These are phyloP conservation scores for Daucus carota DNA, from an alignment of 129 eudicot genomes.

Conservation along the genomic window DNA sequence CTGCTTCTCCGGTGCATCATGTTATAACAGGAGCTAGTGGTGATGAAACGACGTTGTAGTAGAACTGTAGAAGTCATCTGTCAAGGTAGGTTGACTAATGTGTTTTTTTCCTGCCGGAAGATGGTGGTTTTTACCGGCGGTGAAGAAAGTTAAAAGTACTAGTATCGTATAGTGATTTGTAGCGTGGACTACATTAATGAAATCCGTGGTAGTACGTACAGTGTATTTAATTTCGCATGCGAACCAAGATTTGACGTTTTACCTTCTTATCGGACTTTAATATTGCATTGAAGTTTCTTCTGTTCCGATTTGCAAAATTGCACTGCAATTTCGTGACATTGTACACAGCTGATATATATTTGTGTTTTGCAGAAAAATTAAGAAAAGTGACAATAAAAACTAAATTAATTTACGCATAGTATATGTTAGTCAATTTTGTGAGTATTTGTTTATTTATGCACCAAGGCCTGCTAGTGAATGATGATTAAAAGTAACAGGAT, in stretches of 20 bases:
- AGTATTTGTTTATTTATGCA: neutral
- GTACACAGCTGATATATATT: no score
- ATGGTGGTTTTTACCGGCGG: neutral
- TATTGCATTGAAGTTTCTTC: neutral
- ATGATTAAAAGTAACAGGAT: neutral
- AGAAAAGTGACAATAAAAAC: no score
- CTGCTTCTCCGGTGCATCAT: slow-evolving; percentile 40
- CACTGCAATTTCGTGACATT: neutral
- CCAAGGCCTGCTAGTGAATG: neutral
- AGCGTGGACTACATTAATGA: neutral
- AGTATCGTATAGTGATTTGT: neutral
- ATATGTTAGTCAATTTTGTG: no score
- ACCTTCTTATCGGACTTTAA: neutral
- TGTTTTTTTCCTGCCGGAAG: neutral
- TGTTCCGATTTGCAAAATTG: neutral
- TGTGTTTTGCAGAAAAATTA: no score
- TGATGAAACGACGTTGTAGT: neutral
- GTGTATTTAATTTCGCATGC: slow-evolving; percentile 2
- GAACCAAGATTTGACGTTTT: neutral
- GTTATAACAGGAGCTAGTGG: neutral
- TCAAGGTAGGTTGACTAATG: neutral
- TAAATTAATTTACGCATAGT: no score
- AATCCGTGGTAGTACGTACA: neutral
- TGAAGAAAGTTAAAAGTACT: neutral
- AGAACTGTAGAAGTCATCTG: neutral